Evolutionary conservation across 2,329 filamentous ascomycete genomes (phyloP), one percentile per base, ranked within the genome.

Genomic region (Ascochyta clinopodiicola): DNA sequence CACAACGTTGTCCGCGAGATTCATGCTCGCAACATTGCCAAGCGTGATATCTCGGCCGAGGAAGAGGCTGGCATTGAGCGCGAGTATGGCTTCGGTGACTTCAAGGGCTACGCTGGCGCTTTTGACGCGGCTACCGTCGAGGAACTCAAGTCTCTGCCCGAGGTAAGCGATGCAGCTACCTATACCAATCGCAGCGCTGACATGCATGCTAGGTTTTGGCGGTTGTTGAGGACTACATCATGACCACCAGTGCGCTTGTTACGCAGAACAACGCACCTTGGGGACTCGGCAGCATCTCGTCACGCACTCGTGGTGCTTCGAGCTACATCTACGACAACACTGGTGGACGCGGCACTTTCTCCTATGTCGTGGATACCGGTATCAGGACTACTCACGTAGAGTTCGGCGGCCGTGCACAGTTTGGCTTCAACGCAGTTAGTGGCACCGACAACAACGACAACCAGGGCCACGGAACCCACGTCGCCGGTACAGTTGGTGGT

Each of bases 281-380:
- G 69, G 69, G 71, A 7, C 60, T 73, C 9, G 71, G 53, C 8
- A 61, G 60, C 40, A 71, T 75, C 21, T 74, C 71, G 0, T 71
- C 68, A 4, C 58, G 62, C 10, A 60, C 51, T 2, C 22, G 38
- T 4, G 60, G 59, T 29, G 61, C 65, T 5, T 62, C 49, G 4
- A 53, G 52, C 31, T 72, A 74, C 55, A 47, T 68, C 31, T 74
- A 71, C 32, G 71, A 74, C 35, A 40, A 47, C 1, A 59, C 51
- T 17, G 66, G 62, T 9, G 69, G 69, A n/a, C 25, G 61, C 4
- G 68, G 63, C 24, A 70, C 63, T 0, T 73, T 62, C 51, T 65
- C 61, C 17, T 89, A 85, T 68, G 76, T 89, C 17, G 79, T 89
- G n/a, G 87, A 90, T 72, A 88, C 86, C 2, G 87, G 87, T 58